phyloP scores from a whole-genome alignment of 352 stramenopile species.

The Phytopythium sindhum region DNA sequence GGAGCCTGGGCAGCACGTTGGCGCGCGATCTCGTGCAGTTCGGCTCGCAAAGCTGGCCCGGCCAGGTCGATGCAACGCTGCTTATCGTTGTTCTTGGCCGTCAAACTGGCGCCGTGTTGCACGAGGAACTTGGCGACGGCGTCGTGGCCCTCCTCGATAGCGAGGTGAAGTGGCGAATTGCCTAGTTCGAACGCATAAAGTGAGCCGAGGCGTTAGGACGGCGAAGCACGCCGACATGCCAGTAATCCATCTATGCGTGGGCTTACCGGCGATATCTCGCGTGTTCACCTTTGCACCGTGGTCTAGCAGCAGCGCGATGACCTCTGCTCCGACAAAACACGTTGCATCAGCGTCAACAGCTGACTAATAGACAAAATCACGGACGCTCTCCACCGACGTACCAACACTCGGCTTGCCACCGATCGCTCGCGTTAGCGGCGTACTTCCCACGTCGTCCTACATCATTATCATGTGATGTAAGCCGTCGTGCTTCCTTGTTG shows the following conservation, averaged over 20 bases:
- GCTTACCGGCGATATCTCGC: slow-evolving; percentile 37
- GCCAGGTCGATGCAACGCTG: slow-evolving; percentile 55
- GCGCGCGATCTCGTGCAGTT: slow-evolving; percentile 28
- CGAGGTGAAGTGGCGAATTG: slow-evolving; percentile 70
- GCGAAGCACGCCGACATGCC: background rate
- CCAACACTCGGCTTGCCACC: slow-evolving; percentile 52
- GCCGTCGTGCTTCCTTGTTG: background rate
- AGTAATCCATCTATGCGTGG: background rate
- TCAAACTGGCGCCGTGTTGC: slow-evolving; percentile 47
- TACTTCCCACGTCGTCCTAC: slow-evolving; percentile 61
- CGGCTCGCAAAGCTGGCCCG: slow-evolving; percentile 37
- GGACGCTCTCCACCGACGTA: slow-evolving; percentile 9
- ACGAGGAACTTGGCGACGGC: slow-evolving; percentile 58
- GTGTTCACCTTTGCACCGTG: slow-evolving; percentile 53
- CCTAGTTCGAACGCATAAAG: slow-evolving; percentile 18
- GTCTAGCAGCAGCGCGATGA: slow-evolving; percentile 61
- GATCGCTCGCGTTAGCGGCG: slow-evolving; percentile 56
- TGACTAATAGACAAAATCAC: background rate
- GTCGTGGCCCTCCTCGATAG: slow-evolving; percentile 59
- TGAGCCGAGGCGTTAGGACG: background rate
- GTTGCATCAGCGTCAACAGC: background rate
- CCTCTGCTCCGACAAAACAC: slow-evolving; percentile 21
- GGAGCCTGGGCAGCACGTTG: background rate
- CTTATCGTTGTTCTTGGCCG: slow-evolving; percentile 56
- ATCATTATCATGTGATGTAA: background rate